Evolutionary conservation across 208 protist species (phyloP), one percentile per base, ranked within the genome.

Genomic region (Leishmania major): DNA sequence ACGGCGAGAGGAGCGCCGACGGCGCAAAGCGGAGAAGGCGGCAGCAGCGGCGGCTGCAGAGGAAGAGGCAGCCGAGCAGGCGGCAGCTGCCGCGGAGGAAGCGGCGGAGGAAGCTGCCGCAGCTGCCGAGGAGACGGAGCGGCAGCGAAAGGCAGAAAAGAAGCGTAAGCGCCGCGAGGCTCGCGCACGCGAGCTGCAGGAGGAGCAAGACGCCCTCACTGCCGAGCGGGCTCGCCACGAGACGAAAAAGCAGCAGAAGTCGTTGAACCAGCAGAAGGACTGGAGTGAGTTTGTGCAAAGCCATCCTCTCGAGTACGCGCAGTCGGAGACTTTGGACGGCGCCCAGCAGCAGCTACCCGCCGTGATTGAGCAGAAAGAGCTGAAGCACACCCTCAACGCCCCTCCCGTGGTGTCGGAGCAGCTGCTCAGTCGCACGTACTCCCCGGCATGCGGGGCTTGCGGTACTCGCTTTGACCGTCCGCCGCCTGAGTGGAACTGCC

Each of bases 401-500:
- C 91, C 93, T 43, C 91, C 92, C 11, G 62, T 84, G 60, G 83
- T 79, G 10, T 89, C 83, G 1, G 88, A 85, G 37, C 85, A 87
- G 51, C 59, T 95, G 11, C 83, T 97, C 22, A 87, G 78, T 62
- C 88, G 94, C 40, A 93, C 91, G 19, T 96, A 95, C 85, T 91
- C 93, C 0, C 92, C 95, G 0, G 89, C 90, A 59, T 97, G 95
- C 79, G 91, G 88, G 8, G 70, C 79, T 0, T 97, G 95, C 80
- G 81, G 77, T 31, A 83, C 78, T 28, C 87, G 87, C 57, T 96
- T 94, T 78, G 82, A 83, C 28, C 78, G 75, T 0, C 92, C 95
- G 15, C 95, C 95, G 43, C 77, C 55, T 31, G 74, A 91, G 81
- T 97, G 95, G 93, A 80, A 96, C 55, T 97, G 95, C 76, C 93